phyloP scores from a whole-genome alignment of 345 rosid genomes.

The sweet orange (Citrus sinensis) region DNA sequence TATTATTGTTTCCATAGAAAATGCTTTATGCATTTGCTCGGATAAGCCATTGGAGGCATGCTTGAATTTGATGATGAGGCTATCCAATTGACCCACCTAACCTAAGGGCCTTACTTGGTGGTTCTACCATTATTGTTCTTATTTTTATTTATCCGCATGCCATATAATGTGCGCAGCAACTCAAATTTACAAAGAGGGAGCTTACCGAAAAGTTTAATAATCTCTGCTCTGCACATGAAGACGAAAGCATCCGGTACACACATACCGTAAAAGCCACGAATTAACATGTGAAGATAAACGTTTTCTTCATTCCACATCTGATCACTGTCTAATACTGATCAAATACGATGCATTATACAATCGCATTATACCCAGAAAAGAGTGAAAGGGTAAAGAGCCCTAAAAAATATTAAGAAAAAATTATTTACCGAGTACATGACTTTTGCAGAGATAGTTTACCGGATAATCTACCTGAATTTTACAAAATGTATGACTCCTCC shows the following conservation, averaged over 20 bases:
- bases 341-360: neutral
- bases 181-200: neutral
- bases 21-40: neutral
- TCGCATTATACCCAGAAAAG: conserved; percentile 16
- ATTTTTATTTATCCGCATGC: no score
- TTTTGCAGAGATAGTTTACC: no score
- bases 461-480: no score
- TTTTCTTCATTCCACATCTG: neutral
- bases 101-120: no score
- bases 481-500: no score
- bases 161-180: no score
- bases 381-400: no score
- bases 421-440: no score
- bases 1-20: neutral
- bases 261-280: neutral
- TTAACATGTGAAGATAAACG: neutral
- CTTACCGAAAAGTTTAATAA: neutral
- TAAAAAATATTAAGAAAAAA: no score
- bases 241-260: neutral
- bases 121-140: no score
- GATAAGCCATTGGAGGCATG: neutral
- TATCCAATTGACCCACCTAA: neutral
- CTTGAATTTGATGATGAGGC: neutral
- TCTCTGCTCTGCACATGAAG: neutral
- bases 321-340: neutral